Percentiles rank a stretch among this genome's conserved stretches.
Evolutionary conservation across 2,329 filamentous ascomycete genomes (phyloP).

Genomic region (Calonectria montana): DNA sequence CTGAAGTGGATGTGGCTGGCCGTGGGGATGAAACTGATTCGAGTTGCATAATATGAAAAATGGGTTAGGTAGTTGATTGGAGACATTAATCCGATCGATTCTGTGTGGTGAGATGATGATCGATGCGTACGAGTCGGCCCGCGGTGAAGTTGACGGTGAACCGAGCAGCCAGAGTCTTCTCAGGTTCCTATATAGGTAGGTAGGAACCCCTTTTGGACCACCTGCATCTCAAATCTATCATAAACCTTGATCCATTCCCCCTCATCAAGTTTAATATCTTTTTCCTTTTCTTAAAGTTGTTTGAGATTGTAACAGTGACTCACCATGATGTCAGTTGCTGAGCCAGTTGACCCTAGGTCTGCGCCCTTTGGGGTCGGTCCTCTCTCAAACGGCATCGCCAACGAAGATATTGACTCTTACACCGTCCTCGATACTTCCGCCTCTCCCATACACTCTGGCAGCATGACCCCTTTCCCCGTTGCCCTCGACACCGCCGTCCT

Average conservation of each 20-base stretch:
- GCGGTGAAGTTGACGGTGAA: not conserved
- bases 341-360: constrained; percentile 7
- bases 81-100: constrained; percentile 4
- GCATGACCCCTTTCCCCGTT: constrained; percentile 10
- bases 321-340: constrained; percentile 18
- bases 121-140: not conserved
- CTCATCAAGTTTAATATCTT: not conserved
- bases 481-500: constrained; percentile 43
- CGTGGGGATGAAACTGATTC: not conserved
- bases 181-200: constrained; percentile 5
- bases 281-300: not conserved
- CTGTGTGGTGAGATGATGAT: not conserved
- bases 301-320: not conserved
- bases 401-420: constrained; percentile 5
- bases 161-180: not conserved
- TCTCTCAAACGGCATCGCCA: not conserved
- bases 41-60: not conserved
- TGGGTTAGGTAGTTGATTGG: not conserved
- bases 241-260: not conserved
- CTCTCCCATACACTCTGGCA: not conserved
- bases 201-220: constrained; percentile 10
- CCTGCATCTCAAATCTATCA: not conserved
- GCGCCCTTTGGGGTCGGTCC: not conserved
- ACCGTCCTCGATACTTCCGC: not conserved
- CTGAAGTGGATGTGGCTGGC: not conserved